Evolutionary conservation across 805 yeast genomes (phyloP), one percentile per base, ranked within the genome.

Genomic region (Osmozyma mogii): DNA sequence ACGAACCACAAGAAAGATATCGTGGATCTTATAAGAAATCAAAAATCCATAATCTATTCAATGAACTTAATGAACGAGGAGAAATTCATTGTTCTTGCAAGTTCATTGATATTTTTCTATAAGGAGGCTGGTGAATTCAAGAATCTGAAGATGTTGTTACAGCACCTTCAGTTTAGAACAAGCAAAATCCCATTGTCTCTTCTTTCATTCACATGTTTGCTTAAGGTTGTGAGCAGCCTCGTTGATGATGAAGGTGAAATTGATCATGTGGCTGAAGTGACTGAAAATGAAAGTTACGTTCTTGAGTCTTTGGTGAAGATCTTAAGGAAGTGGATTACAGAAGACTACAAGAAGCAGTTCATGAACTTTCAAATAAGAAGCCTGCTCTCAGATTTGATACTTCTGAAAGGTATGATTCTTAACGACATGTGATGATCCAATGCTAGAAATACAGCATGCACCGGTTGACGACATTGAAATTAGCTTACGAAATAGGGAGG

Each of bases 61-160:
- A 43, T 61, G 28, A 53, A 54, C 34, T 42, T 62, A 22, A 42
- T 61, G 12, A 43, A 38, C 11, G 56, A 53, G 24, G 66, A 61
- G 26, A 56, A 58, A 31, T 54, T 50, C 25, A 47, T 56, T n/a
- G 49, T 56, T 1, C 40, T 60, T 26, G 38, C 49, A 1, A 33
- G 52, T n/a, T 45, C 58, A 6, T 39, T 57, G 20, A 40, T 53
- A 5, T 26, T 43, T 4, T 47, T 43, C 32, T 55, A 49, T 35
- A 34, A 37, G 29, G 29, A 38, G 20, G 28, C 38, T 7, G 38
- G 47, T 5, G 45, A 52, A 22, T 26, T 27, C 6, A 32, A 33
- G 17, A 41, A 53, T 22, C 44, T 49, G 12, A 24, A 30, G 6
- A 35, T 41, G 33, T 43, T 58, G 22, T 41, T 60, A 24, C 45